Base-by-base conservation (phyloP, 306 rosid species). In the Morella rubra region DNA sequence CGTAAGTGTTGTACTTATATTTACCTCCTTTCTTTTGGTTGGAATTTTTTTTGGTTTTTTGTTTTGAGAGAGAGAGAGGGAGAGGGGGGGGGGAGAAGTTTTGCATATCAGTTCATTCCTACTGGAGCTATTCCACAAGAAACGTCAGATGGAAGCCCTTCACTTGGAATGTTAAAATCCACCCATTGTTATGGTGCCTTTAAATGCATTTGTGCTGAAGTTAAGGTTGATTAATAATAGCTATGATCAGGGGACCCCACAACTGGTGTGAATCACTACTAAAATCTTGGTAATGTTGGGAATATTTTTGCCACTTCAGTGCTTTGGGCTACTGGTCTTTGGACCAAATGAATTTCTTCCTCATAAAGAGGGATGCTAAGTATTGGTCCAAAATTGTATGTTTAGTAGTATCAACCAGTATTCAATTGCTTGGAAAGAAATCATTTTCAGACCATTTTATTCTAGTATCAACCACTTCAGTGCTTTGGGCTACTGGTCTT, bases 241-340 rank as follows among this genome's bases (percentile, higher is more conserved):
- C 3, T 56, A 5, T 56, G 62, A 20, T 20, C 62, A 19, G 32
- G 32, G 62, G 32, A 56, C 24, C 62, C 37, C 20, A 56, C 32
- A 0, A 32, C 8, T 6, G 2, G 55, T 51, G 13, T 12, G 20
- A 56, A n/a, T 56, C 8, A 27, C 62, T 56, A 19, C 5, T 56
- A 20, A 56, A 56, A 51, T 51, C 55, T 14, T 13, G 11, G 5
- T 2, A 50, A 12, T 51, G 16, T 51, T 51, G 14, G 5, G 55
- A n/a, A 14, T 56, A 3, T 20, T 54, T 56, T 9, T 56, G 11
- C 14, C 13, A 56, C 19, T 7, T 32, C 62, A 6, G 11, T 8
- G 62, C 27, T 18, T 56, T 5, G 62, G 60, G 69, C 69, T n/a
- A 64, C 14, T 65, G 70, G 45, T 65, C 49, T 65, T 7, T 16